Conservation (phyloP, 1,284 basidiomycete genomes). For the Tylopilus sp. region DNA sequence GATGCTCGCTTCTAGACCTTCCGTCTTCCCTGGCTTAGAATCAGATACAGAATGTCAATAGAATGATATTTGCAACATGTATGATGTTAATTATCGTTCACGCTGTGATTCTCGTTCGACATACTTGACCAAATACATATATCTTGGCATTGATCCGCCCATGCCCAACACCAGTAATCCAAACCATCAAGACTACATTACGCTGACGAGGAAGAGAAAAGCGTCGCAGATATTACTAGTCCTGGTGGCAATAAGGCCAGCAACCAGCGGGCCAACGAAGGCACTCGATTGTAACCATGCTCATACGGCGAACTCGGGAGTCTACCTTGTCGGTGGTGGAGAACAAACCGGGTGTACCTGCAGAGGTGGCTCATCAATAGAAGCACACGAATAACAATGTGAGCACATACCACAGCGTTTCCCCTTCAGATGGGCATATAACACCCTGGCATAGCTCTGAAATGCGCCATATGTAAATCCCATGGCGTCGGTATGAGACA, state of each 20-base stretch:
- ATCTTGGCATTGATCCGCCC: conserved; percentile 75
- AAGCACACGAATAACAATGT: background rate
- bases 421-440: conserved; percentile 85
- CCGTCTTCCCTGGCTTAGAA: too few relatives aligned
- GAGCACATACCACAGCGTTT: conserved; percentile 73
- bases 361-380: background rate
- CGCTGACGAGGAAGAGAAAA: conserved; percentile 86
- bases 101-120: too few relatives aligned
- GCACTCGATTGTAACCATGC: conserved; percentile 72
- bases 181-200: conserved; percentile 85
- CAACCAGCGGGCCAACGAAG: conserved; percentile 89
- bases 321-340: conserved; percentile 89
- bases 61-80: too few relatives aligned
- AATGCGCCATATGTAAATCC: conserved; percentile 82
- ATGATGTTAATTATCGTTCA: too few relatives aligned
- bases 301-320: background rate
- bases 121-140: conserved; percentile 49
- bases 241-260: conserved; percentile 86
- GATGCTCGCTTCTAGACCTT: too few relatives aligned
- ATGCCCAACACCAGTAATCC: conserved; percentile 72
- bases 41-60: too few relatives aligned
- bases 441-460: conserved; percentile 83
- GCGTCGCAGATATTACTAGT: conserved; percentile 92
- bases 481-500: conserved; percentile 30
- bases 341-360: conserved; percentile 82